These are phyloP conservation scores for Physcomitrellopsis africana DNA, from an alignment of 225 moss, liverwort and hornwort genomes.

Conservation along the genomic window DNA sequence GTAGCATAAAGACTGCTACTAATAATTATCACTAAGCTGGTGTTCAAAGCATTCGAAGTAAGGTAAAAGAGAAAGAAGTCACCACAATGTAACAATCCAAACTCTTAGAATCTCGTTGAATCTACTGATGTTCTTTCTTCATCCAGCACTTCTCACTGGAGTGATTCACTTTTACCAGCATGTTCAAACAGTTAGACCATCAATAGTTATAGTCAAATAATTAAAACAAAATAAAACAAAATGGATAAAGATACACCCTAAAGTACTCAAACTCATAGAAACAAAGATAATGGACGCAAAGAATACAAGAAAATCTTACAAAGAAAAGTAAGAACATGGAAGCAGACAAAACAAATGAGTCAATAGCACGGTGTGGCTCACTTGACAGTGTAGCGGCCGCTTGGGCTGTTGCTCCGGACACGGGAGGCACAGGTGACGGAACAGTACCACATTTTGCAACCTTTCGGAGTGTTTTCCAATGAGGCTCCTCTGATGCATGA, in stretches of 20 bases:
- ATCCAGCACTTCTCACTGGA: background rate
- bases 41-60: background rate
- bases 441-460: constrained; percentile 31
- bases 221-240: too few species aligned
- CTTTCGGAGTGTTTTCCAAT: constrained; percentile 60
- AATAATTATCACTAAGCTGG: background rate
- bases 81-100: background rate
- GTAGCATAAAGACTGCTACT: background rate
- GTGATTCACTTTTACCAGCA: too few species aligned
- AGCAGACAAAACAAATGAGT: background rate
- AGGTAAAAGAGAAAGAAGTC: background rate
- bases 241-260: too few species aligned
- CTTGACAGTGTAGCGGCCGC: constrained; percentile 20
- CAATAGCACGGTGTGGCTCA: background rate
- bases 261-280: too few species aligned
- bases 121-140: background rate
- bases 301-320: background rate
- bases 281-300: background rate
- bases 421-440: constrained; percentile 12
- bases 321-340: background rate
- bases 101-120: background rate
- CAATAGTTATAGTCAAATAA: too few species aligned
- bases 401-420: constrained; percentile 21
- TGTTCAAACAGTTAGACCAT: too few species aligned
- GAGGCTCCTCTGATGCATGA: constrained; percentile 64